A percentile compares a stretch with the other conserved stretches of the same genome.
Conservation (phyloP, 2,329 filamentous ascomycete species). For the Pseudogymnoascus sp. region DNA sequence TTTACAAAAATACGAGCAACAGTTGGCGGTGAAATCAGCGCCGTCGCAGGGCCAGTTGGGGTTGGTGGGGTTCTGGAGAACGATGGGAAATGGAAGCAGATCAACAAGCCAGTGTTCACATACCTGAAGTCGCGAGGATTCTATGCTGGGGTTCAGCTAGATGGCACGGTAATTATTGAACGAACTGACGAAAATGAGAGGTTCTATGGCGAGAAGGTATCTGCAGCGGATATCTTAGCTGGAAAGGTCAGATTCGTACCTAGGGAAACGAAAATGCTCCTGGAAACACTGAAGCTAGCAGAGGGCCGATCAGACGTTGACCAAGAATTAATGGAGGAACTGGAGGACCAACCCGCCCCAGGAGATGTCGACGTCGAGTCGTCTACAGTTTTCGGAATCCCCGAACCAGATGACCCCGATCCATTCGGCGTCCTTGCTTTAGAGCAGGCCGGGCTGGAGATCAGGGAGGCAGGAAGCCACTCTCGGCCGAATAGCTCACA, state of each 20-base stretch:
- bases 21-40: slow-evolving; percentile 71
- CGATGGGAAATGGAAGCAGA: slow-evolving; percentile 41
- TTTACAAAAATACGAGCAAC: slow-evolving; percentile 75
- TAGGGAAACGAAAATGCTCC: slow-evolving; percentile 35
- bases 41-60: slow-evolving; percentile 69
- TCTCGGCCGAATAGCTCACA: slow-evolving; percentile 66
- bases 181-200: slow-evolving; percentile 79
- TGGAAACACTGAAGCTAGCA: slow-evolving; percentile 76
- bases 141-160: slow-evolving; percentile 78
- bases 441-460: slow-evolving; percentile 83
- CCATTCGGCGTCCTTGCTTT: slow-evolving; percentile 85
- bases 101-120: slow-evolving; percentile 66
- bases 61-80: slow-evolving; percentile 53
- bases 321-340: slow-evolving; percentile 52
- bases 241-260: slow-evolving; percentile 27
- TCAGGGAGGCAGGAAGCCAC: slow-evolving; percentile 78
- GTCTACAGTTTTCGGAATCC: slow-evolving; percentile 63
- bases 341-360: slow-evolving; percentile 62
- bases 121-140: slow-evolving; percentile 87
- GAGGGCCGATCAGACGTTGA: slow-evolving; percentile 77
- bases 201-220: slow-evolving; percentile 66
- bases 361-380: slow-evolving; percentile 58
- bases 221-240: slow-evolving; percentile 52
- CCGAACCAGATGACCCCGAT: slow-evolving; percentile 73
- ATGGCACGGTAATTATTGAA: slow-evolving; percentile 80